phyloP scores from a whole-genome alignment of 2,329 filamentous ascomycete genomes.

The Aspergillus alliaceus region DNA sequence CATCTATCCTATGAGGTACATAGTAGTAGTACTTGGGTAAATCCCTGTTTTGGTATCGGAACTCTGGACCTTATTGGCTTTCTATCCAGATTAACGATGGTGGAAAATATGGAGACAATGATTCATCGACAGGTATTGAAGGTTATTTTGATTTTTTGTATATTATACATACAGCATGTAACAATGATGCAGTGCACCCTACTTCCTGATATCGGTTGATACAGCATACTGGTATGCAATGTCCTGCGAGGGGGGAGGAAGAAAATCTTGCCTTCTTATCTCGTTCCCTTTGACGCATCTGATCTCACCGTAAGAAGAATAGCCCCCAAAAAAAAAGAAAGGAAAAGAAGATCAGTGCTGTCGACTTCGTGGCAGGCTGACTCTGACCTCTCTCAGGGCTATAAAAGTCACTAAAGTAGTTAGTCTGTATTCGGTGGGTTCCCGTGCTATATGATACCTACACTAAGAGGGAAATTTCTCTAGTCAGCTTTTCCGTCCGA shows the following conservation, averaged over 20 bases:
- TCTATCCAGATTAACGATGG: background rate
- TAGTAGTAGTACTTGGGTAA: background rate
- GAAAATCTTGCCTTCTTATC: no score
- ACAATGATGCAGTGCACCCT: no score
- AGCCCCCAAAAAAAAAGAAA: background rate
- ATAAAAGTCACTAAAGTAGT: background rate
- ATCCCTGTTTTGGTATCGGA: background rate
- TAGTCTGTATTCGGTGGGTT: slow-evolving; percentile 1
- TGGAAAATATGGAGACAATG: no score
- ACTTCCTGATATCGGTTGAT: no score
- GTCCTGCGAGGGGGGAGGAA: no score
- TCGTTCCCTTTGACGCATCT: no score
- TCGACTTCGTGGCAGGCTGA: background rate
- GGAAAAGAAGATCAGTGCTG: background rate
- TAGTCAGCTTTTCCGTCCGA: slow-evolving; percentile 2
- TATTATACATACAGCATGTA: no score
- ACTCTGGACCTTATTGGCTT: background rate
- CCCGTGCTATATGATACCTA: no score
- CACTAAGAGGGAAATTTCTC: background rate
- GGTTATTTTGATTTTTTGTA: no score
- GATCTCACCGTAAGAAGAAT: no score
- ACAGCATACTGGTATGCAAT: no score
- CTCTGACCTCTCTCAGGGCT: background rate
- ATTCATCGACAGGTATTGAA: background rate
- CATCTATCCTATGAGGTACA: background rate